These are phyloP conservation scores for Penicillium sclerotiorum DNA, from an alignment of 2,329 filamentous ascomycete genomes.

Conservation along the genomic window DNA sequence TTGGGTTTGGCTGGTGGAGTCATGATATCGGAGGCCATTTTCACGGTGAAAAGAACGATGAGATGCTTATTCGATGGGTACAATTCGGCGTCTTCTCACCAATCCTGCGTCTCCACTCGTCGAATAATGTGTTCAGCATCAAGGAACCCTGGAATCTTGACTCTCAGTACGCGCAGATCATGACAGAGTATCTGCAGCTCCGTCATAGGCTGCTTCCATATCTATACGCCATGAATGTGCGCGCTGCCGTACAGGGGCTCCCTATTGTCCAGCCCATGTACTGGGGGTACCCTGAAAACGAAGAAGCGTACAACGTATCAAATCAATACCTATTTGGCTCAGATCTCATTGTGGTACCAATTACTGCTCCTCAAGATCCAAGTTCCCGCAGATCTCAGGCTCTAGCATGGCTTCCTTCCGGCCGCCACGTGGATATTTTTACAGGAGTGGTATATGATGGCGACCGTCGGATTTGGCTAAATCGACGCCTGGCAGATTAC, in stretches of 20 bases:
- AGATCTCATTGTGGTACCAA: conserved; percentile 59
- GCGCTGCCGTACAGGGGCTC: conserved; percentile 47
- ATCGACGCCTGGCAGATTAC: conserved; percentile 52
- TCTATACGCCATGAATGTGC: conserved; percentile 60
- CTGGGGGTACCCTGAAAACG: conserved; percentile 52
- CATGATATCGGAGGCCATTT: conserved; percentile 70
- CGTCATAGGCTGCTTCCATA: conserved; percentile 64
- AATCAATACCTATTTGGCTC: conserved; percentile 65
- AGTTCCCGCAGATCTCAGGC: conserved; percentile 52
- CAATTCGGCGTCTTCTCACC: conserved; percentile 65
- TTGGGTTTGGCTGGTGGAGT: conserved; percentile 70
- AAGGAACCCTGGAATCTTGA: conserved; percentile 66
- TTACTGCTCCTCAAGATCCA: conserved; percentile 51
- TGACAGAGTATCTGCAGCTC: conserved; percentile 55
- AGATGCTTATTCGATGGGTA: conserved; percentile 46
- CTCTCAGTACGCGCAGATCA: conserved; percentile 48
- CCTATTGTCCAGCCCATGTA: conserved; percentile 65
- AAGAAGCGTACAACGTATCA: conserved; percentile 58
- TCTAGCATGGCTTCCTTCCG: conserved; percentile 60
- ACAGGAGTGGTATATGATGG: conserved; percentile 61
- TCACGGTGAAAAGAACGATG: conserved; percentile 58
- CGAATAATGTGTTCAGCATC: conserved; percentile 59
- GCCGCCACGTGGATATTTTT: conserved; percentile 60
- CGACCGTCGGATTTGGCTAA: conserved; percentile 55
- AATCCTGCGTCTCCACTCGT: conserved; percentile 63